Percentiles rank a stretch among this genome's conserved stretches.
Conservation (phyloP, 371 early-diverging fungal genomes). For the Mucor plumbeus region DNA sequence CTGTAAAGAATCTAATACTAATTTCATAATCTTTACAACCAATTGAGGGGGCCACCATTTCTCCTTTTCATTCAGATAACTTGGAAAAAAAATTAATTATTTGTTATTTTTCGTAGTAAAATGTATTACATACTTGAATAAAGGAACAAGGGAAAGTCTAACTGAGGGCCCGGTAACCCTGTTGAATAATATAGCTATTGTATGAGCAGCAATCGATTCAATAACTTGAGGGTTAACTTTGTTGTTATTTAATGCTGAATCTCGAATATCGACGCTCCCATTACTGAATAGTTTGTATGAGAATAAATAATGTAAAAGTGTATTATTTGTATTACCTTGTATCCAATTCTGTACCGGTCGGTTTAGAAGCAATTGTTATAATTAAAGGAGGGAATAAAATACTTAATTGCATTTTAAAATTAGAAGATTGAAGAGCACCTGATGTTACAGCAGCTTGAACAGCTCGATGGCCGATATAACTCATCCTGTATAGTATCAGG, state of each 20-base stretch:
- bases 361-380: constrained; percentile 42
- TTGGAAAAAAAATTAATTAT: constrained; percentile 7
- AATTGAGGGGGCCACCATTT: constrained; percentile 64
- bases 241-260: constrained; percentile 28
- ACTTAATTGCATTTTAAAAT: constrained; percentile 58
- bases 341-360: neutral
- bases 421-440: constrained; percentile 56
- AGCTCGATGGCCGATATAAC: constrained; percentile 60
- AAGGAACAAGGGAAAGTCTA: constrained; percentile 48
- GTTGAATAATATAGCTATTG: constrained; percentile 33
- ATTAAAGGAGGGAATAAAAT: constrained; percentile 65
- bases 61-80: constrained; percentile 61
- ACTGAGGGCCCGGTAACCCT: constrained; percentile 49
- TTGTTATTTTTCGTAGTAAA: neutral
- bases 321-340: constrained; percentile 6
- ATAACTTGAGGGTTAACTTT: constrained; percentile 15
- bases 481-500: constrained; percentile 24
- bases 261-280: constrained; percentile 27
- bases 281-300: constrained; percentile 15
- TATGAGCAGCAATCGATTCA: constrained; percentile 39
- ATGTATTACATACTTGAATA: constrained; percentile 36
- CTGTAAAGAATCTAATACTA: constrained; percentile 62
- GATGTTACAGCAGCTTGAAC: constrained; percentile 60
- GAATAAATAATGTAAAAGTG: neutral
- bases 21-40: constrained; percentile 57